Conservation (phyloP, 2,329 filamentous ascomycete genomes). For the Penicillium crustosum region DNA sequence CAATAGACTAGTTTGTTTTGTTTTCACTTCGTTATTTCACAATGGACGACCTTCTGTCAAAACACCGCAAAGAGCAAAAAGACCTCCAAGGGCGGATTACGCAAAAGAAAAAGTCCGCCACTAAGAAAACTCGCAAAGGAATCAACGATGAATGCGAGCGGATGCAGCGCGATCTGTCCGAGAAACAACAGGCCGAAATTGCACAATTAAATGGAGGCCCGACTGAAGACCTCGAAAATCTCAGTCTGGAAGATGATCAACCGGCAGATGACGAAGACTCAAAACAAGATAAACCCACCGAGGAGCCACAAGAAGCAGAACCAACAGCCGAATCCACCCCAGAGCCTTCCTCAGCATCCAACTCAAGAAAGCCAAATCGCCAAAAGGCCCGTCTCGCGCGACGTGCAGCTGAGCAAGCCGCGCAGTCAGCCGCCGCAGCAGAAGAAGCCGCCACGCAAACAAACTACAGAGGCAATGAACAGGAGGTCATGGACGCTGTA, state of each 20-base stretch:
- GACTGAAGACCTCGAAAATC: slow-evolving; percentile 32
- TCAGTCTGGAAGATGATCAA: slow-evolving; percentile 33
- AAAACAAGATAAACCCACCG: slow-evolving; percentile 9
- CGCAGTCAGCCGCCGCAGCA: slow-evolving; percentile 65
- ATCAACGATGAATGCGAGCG: slow-evolving; percentile 65
- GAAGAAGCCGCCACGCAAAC: slow-evolving; percentile 73
- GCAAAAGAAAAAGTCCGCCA: slow-evolving; percentile 95
- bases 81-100: slow-evolving; percentile 84
- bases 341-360: slow-evolving; percentile 7
- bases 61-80: slow-evolving; percentile 83
- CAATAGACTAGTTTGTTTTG: slow-evolving; percentile 1
- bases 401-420: slow-evolving; percentile 80
- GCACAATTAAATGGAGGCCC: slow-evolving; percentile 44
- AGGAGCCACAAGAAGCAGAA: slow-evolving; percentile 4
- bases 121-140: slow-evolving; percentile 73
- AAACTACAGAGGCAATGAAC: slow-evolving; percentile 70
- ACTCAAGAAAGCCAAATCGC: slow-evolving; percentile 74
- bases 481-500: slow-evolving; percentile 65
- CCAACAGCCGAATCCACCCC: slow-evolving; percentile 1
- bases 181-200: slow-evolving; percentile 55
- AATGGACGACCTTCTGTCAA: slow-evolving; percentile 74
- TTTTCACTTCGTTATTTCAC: not conserved
- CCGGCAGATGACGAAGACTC: slow-evolving; percentile 16
- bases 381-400: slow-evolving; percentile 89
- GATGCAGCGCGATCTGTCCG: slow-evolving; percentile 57